Percentiles rank a stretch among this genome's conserved stretches.
phyloP scores from a whole-genome alignment of 169 alveolate genomes.

The Eimeria necatrix region DNA sequence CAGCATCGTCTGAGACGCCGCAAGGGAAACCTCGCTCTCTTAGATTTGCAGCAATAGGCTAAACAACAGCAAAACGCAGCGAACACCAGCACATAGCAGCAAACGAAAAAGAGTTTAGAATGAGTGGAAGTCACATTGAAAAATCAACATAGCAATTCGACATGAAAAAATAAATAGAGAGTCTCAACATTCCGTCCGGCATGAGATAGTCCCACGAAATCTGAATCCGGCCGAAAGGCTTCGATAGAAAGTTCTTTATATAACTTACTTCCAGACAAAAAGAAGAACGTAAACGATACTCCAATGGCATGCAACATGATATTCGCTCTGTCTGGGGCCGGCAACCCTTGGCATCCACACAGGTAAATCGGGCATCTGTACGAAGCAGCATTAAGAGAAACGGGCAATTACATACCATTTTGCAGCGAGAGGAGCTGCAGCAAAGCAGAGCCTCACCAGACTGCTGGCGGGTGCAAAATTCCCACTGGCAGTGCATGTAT shows the following conservation, averaged over 20 bases:
- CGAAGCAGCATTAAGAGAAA: neutral
- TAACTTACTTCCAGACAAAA: slow-evolving; percentile 19
- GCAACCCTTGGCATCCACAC: slow-evolving; percentile 8
- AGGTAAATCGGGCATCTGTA: slow-evolving; percentile 53
- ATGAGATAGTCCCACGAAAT: no score
- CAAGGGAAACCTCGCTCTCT: slow-evolving; percentile 34
- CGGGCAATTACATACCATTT: neutral
- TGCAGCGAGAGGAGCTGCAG: neutral
- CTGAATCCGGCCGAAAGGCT: no score
- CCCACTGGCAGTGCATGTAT: no score
- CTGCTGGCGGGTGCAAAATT: no score
- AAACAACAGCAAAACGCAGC: neutral
- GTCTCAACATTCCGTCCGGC: no score
- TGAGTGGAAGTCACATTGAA: no score
- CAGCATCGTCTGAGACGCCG: slow-evolving; percentile 34
- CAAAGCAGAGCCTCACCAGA: neutral
- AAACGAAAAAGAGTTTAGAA: neutral
- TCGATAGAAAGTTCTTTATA: no score
- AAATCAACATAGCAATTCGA: no score
- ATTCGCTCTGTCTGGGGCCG: slow-evolving; percentile 1
- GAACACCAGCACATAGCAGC: neutral
- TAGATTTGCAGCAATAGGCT: slow-evolving; percentile 50
- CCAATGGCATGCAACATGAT: slow-evolving; percentile 15
- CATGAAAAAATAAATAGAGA: no score
- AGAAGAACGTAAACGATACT: slow-evolving; percentile 5